Percentiles rank a stretch among this genome's conserved stretches.
Evolutionary conservation across 306 rosid genomes (phyloP).

Genomic region (Corylus americana): DNA sequence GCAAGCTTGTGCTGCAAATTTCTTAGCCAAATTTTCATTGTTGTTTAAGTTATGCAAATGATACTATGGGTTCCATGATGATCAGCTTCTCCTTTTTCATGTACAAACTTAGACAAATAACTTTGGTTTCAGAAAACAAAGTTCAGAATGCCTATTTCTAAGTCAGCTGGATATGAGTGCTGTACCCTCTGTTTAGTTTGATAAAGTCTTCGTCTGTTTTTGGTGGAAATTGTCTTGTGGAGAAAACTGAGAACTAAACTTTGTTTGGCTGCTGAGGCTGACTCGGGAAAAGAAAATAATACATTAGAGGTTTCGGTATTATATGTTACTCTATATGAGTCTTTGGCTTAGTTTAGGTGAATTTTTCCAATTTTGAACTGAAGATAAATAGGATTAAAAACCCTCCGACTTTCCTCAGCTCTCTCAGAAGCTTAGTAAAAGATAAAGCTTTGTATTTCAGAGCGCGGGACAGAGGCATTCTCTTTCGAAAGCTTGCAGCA

Average conservation of each 20-base stretch:
- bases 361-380: background rate
- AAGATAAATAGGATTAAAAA: background rate
- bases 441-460: background rate
- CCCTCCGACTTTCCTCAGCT: background rate
- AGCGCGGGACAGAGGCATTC: background rate
- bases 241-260: background rate
- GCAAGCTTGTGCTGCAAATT: constrained; percentile 26
- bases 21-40: constrained; percentile 28
- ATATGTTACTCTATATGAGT: background rate
- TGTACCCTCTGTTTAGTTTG: background rate
- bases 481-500: background rate
- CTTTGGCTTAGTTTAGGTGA: background rate
- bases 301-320: background rate
- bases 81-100: constrained; percentile 17
- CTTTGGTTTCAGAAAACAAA: constrained; percentile 27
- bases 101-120: constrained; percentile 31
- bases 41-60: constrained; percentile 37
- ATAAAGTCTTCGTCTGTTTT: background rate
- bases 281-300: background rate
- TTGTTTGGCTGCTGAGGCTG: background rate
- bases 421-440: background rate
- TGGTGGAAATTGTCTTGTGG: background rate
- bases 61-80: constrained; percentile 25
- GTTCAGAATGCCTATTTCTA: background rate
- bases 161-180: background rate